Evolutionary conservation across 495 filamentous ascomycete genomes (phyloP), one percentile per base, ranked within the genome.

Genomic region (Penicillium pulvis): DNA sequence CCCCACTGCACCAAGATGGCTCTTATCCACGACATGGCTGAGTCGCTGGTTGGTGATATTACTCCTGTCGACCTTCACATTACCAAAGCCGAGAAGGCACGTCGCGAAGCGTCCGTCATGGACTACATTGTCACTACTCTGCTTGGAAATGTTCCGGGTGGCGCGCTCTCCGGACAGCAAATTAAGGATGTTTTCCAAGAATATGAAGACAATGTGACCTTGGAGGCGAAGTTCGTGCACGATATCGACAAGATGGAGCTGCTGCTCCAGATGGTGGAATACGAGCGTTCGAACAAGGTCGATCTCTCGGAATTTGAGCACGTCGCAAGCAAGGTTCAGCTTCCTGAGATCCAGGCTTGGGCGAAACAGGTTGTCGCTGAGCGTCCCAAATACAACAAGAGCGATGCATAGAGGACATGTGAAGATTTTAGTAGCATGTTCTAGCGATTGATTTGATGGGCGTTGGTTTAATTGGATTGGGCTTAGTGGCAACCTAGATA

Each of bases 181-280:
- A 89, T 98, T 45, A 80, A 86, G 60, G 82, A 73, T 10, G 74
- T 97, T 36, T 98, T 94, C 88, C 82, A 92, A 62, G 94, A 98
- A 70, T 98, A 98, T 71, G 94, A 98, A 74, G 88, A 90, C 41
- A 85, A 85, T 7, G 74, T 85, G 74, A 97, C 94, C 28, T 73
- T 85, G 39, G 92, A 98, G 73, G 87, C 89, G 53, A 75, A 85
- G 58, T 98, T 92, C 60, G 95, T 98, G 16, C 94, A 98, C 66
- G 94, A 98, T 76, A 84, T 98, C 55, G 94, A 98, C 72, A 97
- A 97, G 81, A 86, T 98, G 70, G 94, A 98, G 76, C 76, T 98
- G 39, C 71, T 98, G 46, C 73, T 94, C 69, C 94, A 98, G 78
- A 97, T 96, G 88, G 79, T 97, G 20, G 94, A 98, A 71, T 98